Conservation (phyloP, 2,329 filamentous ascomycete genomes). For the Fusarium caatingaense region DNA sequence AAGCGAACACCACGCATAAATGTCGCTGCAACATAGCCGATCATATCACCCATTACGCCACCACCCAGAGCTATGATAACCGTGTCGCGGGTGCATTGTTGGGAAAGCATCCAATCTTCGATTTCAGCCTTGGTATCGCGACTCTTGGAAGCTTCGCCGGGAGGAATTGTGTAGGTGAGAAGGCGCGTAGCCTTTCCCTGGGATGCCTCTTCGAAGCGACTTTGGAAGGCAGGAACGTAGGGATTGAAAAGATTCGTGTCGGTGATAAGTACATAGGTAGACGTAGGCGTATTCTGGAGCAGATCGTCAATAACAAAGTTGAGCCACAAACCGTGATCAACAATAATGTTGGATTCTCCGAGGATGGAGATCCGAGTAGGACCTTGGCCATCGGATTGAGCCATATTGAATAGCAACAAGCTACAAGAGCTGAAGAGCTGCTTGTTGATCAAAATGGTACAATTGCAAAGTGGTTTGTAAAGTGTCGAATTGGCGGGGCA, state of each 20-base stretch:
- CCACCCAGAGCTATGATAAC: constrained; percentile 95
- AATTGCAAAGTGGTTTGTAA: neutral
- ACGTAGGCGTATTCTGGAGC: constrained; percentile 79
- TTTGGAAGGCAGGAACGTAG: constrained; percentile 82
- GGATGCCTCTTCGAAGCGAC: constrained; percentile 50
- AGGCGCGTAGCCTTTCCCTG: constrained; percentile 67
- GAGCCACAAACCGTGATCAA: constrained; percentile 92
- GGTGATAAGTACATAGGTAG: constrained; percentile 95
- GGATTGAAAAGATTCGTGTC: constrained; percentile 88
- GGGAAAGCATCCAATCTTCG: constrained; percentile 94
- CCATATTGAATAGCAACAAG: constrained; percentile 41
- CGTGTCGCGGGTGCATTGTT: constrained; percentile 94
- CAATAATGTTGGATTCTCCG: constrained; percentile 88
- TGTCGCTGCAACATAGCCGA: constrained; percentile 95
- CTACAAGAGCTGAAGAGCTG: constrained; percentile 5
- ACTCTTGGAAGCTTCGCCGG: constrained; percentile 93
- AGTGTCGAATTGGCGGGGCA: constrained; percentile 13
- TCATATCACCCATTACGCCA: constrained; percentile 97
- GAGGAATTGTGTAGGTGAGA: constrained; percentile 86
- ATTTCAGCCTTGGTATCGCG: constrained; percentile 94
- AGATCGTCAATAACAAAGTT: constrained; percentile 85
- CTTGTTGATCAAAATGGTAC: constrained; percentile 18
- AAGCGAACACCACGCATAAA: constrained; percentile 98
- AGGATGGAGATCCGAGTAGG: constrained; percentile 80
- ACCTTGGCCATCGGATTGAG: constrained; percentile 43